Evolutionary conservation across 192 early-diverging fungal genomes (phyloP).

Genomic region (Podochytrium sp.): DNA sequence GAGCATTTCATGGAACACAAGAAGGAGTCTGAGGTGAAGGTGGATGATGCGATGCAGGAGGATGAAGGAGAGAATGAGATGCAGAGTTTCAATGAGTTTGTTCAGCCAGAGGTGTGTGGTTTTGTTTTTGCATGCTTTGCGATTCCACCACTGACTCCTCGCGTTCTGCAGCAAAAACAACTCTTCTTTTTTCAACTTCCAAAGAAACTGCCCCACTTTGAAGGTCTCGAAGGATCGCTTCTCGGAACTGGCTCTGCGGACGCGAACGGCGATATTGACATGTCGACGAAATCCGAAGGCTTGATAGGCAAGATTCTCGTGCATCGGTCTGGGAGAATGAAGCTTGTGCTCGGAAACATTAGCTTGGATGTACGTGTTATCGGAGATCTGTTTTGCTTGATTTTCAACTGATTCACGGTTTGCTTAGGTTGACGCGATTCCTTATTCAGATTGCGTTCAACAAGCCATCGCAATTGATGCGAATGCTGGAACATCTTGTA

Average conservation of each 20-base stretch:
- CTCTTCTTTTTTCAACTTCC: conserved; percentile 25
- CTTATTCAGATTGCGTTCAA: conserved; percentile 19
- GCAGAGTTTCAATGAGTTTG: conserved; percentile 18
- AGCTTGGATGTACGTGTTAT: conserved; percentile 10
- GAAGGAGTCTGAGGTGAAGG: not conserved
- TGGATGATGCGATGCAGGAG: not conserved
- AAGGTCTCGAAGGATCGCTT: conserved; percentile 3
- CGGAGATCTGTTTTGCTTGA: no score
- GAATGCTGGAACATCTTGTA: not conserved
- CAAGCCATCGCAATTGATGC: conserved; percentile 18
- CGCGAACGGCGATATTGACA: not conserved
- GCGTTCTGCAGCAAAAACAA: conserved; percentile 12
- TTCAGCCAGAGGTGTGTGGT: conserved; percentile 16
- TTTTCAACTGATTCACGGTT: not conserved
- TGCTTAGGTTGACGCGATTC: conserved; percentile 14
- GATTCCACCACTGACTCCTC: not conserved
- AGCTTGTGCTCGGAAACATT: conserved; percentile 15
- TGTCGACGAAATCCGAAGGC: conserved; percentile 5
- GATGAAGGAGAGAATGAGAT: conserved; percentile 2
- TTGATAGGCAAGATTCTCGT: conserved; percentile 24
- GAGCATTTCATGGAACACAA: conserved; percentile 22
- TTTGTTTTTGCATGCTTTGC: not conserved
- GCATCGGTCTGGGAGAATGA: conserved; percentile 16
- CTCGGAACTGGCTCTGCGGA: not conserved
- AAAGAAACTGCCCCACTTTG: conserved; percentile 18